Evolutionary conservation across 1,284 basidiomycete genomes (phyloP).

Genomic region (Microbotryum lychnidis-dioicae): DNA sequence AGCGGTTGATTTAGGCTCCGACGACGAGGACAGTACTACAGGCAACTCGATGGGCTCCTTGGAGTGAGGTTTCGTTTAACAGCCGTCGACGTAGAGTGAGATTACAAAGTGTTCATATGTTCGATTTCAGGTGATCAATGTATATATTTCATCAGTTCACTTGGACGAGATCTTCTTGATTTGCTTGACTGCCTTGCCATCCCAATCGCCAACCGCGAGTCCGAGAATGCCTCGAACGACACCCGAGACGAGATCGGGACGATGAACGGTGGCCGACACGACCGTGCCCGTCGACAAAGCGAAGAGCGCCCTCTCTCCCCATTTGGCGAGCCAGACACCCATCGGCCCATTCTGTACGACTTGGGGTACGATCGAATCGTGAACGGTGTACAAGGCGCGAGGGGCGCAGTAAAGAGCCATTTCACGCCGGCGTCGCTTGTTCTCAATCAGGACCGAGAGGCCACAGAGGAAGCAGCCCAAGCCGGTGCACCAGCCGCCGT

Average conservation of each 20-base stretch:
- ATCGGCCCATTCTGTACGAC: slow-evolving; percentile 8
- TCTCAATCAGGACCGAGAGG: slow-evolving; percentile 39
- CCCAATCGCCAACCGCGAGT: slow-evolving; percentile 20
- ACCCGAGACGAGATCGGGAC: slow-evolving; percentile 27
- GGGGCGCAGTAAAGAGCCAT: slow-evolving; percentile 43
- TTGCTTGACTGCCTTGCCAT: too few species aligned
- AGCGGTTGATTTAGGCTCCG: too few species aligned
- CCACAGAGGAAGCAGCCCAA: slow-evolving; percentile 32
- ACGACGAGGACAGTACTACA: too few species aligned
- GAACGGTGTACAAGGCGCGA: slow-evolving; percentile 36
- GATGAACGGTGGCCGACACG: slow-evolving; percentile 22
- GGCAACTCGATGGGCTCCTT: too few species aligned
- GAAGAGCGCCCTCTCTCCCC: slow-evolving; percentile 28
- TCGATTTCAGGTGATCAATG: too few species aligned
- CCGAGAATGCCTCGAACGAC: slow-evolving; percentile 24
- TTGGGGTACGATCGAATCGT: slow-evolving; percentile 26
- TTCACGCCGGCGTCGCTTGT: slow-evolving; percentile 40
- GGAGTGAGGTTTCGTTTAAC: too few species aligned
- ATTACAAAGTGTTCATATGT: too few species aligned
- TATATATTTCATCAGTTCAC: too few species aligned
- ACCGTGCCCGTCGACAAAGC: slow-evolving; percentile 23
- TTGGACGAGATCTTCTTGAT: too few species aligned
- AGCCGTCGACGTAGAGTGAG: too few species aligned
- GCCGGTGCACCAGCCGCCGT: slow-evolving; percentile 33
- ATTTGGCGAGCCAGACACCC: slow-evolving; percentile 13